These are phyloP conservation scores for Aspergillus hortae DNA, from an alignment of 2,329 filamentous ascomycete species.

Conservation along the genomic window DNA sequence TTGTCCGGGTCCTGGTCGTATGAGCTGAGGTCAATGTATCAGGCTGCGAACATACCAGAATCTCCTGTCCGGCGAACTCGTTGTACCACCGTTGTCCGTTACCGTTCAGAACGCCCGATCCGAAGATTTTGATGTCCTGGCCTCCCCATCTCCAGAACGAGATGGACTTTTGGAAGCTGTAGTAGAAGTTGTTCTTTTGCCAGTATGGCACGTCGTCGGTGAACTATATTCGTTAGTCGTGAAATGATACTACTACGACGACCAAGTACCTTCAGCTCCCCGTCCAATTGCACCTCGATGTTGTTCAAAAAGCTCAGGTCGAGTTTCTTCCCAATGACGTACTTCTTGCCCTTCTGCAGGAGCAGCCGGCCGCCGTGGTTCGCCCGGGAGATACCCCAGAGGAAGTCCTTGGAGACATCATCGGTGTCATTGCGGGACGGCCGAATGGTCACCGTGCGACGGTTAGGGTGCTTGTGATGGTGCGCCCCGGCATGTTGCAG, in stretches of 20 bases:
- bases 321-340: slow-evolving; percentile 57
- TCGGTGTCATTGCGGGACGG: slow-evolving; percentile 53
- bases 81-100: slow-evolving; percentile 54
- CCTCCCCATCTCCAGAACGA: slow-evolving; percentile 65
- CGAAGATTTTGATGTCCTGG: slow-evolving; percentile 58
- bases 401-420: slow-evolving; percentile 56
- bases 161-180: slow-evolving; percentile 53
- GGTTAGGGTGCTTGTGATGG: slow-evolving; percentile 27
- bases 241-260: neutral
- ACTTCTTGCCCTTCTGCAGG: slow-evolving; percentile 52
- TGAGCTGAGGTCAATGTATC: neutral
- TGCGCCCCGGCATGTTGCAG: slow-evolving; percentile 22
- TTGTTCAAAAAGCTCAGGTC: slow-evolving; percentile 58
- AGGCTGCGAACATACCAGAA: slow-evolving; percentile 21
- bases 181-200: slow-evolving; percentile 51
- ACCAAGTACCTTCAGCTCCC: slow-evolving; percentile 47
- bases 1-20: slow-evolving; percentile 47
- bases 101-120: slow-evolving; percentile 54
- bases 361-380: slow-evolving; percentile 59
- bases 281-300: slow-evolving; percentile 57
- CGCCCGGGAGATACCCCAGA: slow-evolving; percentile 52
- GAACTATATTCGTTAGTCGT: slow-evolving; percentile 28
- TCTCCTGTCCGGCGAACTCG: slow-evolving; percentile 42
- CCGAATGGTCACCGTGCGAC: slow-evolving; percentile 50
- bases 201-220: slow-evolving; percentile 48